Conservation (phyloP, 768 basidiomycete genomes). For the Infundibulicybe gibba region DNA sequence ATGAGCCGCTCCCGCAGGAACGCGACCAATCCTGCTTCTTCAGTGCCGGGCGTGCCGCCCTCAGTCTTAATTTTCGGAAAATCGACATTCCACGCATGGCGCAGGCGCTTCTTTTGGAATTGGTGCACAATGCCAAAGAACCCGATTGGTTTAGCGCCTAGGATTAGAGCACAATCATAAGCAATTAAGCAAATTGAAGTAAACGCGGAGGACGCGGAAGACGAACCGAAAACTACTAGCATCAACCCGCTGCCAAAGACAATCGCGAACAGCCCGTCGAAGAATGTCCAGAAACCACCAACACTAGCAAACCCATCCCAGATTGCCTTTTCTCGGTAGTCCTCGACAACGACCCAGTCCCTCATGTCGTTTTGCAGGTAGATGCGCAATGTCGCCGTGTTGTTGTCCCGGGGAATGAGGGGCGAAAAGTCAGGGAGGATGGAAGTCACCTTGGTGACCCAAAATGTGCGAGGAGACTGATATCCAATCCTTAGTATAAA, state of each 20-base stretch:
- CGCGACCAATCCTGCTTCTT: too few species aligned
- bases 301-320: conserved; percentile 13
- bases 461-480: conserved; percentile 10
- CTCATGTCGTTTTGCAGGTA: conserved; percentile 4
- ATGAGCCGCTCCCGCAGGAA: too few species aligned
- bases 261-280: conserved; percentile 14
- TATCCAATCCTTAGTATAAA: not conserved
- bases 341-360: conserved; percentile 11
- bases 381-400: conserved; percentile 12
- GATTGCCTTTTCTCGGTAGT: conserved; percentile 13
- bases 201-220: too few species aligned
- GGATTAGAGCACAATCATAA: not conserved
- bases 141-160: conserved; percentile 2
- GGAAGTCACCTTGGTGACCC: conserved; percentile 4
- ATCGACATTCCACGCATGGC: not conserved
- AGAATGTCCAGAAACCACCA: conserved; percentile 20
- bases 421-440: conserved; percentile 11
- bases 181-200: too few species aligned
- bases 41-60: too few species aligned
- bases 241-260: conserved; percentile 15
- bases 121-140: conserved; percentile 5
- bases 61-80: not conserved
- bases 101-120: not conserved
- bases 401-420: conserved; percentile 1
- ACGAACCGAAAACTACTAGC: conserved; percentile 14